Base-by-base conservation (phyloP, 768 basidiomycete genomes). In the Suillus cothurnatus region DNA sequence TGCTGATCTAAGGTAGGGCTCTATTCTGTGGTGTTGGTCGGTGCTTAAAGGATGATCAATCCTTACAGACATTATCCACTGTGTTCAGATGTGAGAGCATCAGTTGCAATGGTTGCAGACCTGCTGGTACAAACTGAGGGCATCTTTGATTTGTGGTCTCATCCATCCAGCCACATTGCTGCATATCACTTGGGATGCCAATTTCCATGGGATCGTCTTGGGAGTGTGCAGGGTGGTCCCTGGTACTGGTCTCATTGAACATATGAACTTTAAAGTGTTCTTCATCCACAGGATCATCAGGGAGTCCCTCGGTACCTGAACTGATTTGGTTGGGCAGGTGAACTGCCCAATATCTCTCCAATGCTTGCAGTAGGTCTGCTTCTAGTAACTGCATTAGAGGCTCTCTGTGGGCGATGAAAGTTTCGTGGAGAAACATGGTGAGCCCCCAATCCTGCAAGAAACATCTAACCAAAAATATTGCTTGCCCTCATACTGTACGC, bases 31-130 rank as follows among this genome's bases (percentile, higher is more conserved):
- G n/a, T n/a, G n/a, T n/a, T n/a, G n/a, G n/a, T n/a, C n/a, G n/a
- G n/a, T n/a, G n/a, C n/a, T n/a, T n/a, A n/a, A n/a, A n/a, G n/a
- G n/a, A n/a, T n/a, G n/a, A n/a, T n/a, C n/a, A n/a, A n/a, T n/a
- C n/a, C n/a, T n/a, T n/a, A n/a, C n/a, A n/a, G n/a, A n/a, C n/a
- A 19, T 55, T 28, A 36, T 74, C 74, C 11, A 0, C 17, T 12
- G 0, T 50, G 4, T 21, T 31, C 6, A 74, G 63, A 15, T 74
- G 73, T 2, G 28, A 61, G 26, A 76, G 71, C n/a, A 76, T 63
- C 0, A n/a, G n/a, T n/a, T n/a, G n/a, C n/a, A n/a, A n/a, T n/a
- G 59, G 34, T 14, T 4, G 6, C 12, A 6, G 4, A 21, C 66
- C 67, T 43, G 61, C 38, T 1, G 26, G 61, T 14, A 66, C 56